A percentile compares a stretch with the other conserved stretches of the same genome.
These are phyloP conservation scores for Aquilaria sinensis DNA, from an alignment of 345 rosid genomes.

Conservation along the genomic window DNA sequence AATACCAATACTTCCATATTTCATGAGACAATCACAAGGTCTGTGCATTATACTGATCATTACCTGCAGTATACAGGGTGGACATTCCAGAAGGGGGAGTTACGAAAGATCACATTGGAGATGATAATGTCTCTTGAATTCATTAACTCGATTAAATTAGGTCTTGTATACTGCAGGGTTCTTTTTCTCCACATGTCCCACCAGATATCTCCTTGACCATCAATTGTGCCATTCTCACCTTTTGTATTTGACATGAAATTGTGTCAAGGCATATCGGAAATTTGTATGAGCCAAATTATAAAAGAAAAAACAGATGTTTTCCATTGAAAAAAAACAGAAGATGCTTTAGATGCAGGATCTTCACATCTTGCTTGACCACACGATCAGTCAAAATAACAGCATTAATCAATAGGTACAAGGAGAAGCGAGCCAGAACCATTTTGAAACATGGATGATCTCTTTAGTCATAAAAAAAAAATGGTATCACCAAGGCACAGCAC, in stretches of 20 bases:
- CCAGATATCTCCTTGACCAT: constrained; percentile 96
- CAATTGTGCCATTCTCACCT: constrained; percentile 98
- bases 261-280: too few species aligned
- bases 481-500: too few species aligned
- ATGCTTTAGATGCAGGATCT: too few species aligned
- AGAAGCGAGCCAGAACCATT: too few species aligned
- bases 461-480: too few species aligned
- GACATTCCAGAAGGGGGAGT: constrained; percentile 95
- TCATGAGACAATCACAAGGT: neutral
- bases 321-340: too few species aligned
- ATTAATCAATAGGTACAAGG: too few species aligned
- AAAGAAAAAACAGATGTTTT: too few species aligned
- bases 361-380: too few species aligned
- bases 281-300: too few species aligned
- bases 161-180: constrained; percentile 75
- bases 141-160: constrained; percentile 69
- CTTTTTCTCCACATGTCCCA: constrained; percentile 94
- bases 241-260: neutral
- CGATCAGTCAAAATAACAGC: too few species aligned
- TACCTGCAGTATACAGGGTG: constrained; percentile 98
- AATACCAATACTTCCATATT: neutral
- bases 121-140: constrained; percentile 68
- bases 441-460: too few species aligned
- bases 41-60: neutral
- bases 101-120: constrained; percentile 70